Evolutionary conservation across 306 rosid genomes (phyloP).

Genomic region (Potentilla sterilis): DNA sequence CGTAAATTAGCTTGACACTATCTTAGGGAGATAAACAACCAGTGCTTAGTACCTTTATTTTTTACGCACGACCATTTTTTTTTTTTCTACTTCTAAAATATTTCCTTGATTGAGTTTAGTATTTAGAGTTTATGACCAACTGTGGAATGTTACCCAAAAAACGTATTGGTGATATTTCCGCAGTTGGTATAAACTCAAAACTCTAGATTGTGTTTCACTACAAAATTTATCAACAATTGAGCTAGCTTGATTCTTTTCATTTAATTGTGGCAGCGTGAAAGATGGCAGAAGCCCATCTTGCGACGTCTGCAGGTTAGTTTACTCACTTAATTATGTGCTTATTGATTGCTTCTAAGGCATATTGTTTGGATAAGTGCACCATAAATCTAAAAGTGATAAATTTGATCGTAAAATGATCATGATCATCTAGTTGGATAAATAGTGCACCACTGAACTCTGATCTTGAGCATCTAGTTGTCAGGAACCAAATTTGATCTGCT

Average conservation of each 20-base stretch:
- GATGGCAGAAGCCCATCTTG: slow-evolving; percentile 60
- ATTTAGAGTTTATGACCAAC: too few relatives aligned
- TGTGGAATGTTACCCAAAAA: too few relatives aligned
- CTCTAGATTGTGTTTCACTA: not conserved
- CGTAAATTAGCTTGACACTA: not conserved
- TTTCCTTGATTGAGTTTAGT: not conserved
- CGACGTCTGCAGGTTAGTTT: slow-evolving; percentile 52
- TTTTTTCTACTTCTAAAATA: not conserved
- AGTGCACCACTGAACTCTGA: too few relatives aligned
- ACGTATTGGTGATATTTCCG: too few relatives aligned
- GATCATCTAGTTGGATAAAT: too few relatives aligned
- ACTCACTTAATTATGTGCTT: not conserved
- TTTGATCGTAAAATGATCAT: too few relatives aligned
- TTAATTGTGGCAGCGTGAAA: slow-evolving; percentile 44
- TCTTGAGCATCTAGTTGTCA: not conserved
- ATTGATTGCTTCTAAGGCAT: not conserved
- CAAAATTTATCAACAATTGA: not conserved
- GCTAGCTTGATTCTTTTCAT: slow-evolving; percentile 1
- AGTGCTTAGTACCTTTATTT: not conserved
- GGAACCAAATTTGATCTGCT: not conserved
- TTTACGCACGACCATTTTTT: not conserved
- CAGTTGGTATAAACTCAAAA: too few relatives aligned
- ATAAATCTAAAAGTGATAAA: not conserved
- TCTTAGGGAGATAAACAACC: not conserved
- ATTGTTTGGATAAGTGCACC: not conserved